Conservation (phyloP, 768 basidiomycete genomes). For the Naematelia encephala region DNA sequence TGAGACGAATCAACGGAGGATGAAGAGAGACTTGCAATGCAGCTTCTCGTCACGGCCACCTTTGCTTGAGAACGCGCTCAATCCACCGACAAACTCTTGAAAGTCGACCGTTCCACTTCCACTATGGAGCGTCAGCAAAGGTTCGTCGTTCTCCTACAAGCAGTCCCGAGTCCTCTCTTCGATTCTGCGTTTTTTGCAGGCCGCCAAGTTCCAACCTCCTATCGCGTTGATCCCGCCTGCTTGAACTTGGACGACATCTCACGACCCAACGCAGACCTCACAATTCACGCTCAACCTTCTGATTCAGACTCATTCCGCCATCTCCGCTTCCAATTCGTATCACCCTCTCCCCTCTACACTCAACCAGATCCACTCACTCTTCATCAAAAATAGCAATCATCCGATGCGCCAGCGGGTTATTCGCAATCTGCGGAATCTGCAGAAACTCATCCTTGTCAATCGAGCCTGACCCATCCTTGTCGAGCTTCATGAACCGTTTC, state of each 20-base stretch:
- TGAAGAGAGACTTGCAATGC: slow-evolving; percentile 61
- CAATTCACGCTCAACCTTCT: too few relatives aligned
- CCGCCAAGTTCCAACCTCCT: too few relatives aligned
- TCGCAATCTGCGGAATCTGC: slow-evolving; percentile 97
- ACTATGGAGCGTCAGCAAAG: slow-evolving; percentile 53
- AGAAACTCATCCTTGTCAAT: slow-evolving; percentile 98
- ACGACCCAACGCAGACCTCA: too few relatives aligned
- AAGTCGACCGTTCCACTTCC: slow-evolving; percentile 99
- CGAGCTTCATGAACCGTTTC: slow-evolving; percentile 99
- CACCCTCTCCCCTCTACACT: too few relatives aligned
- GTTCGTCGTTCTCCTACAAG: not conserved
- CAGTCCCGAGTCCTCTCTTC: too few relatives aligned
- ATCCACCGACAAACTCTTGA: slow-evolving; percentile 95
- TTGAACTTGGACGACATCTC: too few relatives aligned
- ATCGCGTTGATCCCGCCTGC: too few relatives aligned
- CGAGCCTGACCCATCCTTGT: slow-evolving; percentile 94
- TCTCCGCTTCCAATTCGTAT: too few relatives aligned
- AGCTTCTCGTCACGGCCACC: slow-evolving; percentile 97
- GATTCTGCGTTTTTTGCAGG: too few relatives aligned
- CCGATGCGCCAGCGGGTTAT: slow-evolving; percentile 89
- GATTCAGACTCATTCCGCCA: too few relatives aligned
- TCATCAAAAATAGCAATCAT: slow-evolving; percentile 99
- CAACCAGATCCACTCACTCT: too few relatives aligned
- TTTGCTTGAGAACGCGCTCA: slow-evolving; percentile 95
- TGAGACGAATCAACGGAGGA: not conserved